Base-by-base conservation (phyloP, 106 monocot species). In the Dendrobium chrysotoxum region DNA sequence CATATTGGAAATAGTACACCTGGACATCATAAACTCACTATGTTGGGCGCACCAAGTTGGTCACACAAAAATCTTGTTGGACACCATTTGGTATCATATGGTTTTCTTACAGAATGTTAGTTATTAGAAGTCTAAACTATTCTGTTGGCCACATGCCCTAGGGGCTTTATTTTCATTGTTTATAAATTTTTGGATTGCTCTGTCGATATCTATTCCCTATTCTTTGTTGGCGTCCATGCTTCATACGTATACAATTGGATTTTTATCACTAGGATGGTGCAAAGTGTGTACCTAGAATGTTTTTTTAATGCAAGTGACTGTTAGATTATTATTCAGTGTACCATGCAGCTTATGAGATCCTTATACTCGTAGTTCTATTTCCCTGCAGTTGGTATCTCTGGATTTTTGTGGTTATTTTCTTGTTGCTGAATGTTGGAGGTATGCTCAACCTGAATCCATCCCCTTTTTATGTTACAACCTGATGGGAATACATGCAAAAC, bases 371-470 rank as follows among this genome's bases (percentile, higher is more conserved):
- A 18, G n/a, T 46, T 76, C 26, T 76, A 7, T 78, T 77, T 72
- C 71, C 44, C 47, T 92, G 84, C 89, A 96, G 96, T 44, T 96
- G 92, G 93, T 96, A 96, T 76, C 92, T 96, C 31, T 96, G 96
- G 93, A 28, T 88, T 72, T 86, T 96, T 79, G 87, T 96, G 70
- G 82, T 94, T 41, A 28, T 96, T 50, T 94, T 96, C 79, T 80
- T 96, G 80, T 77, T 96, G 76, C 79, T 96, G 57, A 89, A 90
- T 84, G 82, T 96, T 71, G 71, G 88, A 73, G 96, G 96, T 96
- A 85, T 65, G 82, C 30, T 28, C 44, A n/a, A 46, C 50, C 50
- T 50, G 13, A 50, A 3, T 1, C 13, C 15, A 50, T 50, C 2
- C 50, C 50, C 13, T 13, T 50, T 50, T 50, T 50, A 50, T 50